phyloP scores from a whole-genome alignment of 2,329 filamentous ascomycete species.

The Fusarium oxysporum region DNA sequence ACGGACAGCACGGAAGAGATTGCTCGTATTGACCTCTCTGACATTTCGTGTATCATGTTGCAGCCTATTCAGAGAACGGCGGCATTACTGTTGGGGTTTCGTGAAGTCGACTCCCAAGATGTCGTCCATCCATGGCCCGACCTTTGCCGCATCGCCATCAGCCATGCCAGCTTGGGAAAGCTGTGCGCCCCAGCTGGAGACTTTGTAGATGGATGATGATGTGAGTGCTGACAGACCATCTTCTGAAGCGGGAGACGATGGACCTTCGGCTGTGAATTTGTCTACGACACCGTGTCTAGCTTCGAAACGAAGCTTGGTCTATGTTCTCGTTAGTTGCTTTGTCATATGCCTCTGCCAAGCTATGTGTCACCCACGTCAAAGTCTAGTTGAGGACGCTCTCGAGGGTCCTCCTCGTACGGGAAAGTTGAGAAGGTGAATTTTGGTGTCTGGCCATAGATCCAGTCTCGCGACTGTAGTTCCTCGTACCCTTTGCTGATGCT shows the following conservation, averaged over 20 bases:
- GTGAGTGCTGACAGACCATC: slow-evolving; percentile 27
- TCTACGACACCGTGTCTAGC: slow-evolving; percentile 54
- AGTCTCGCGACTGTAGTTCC: slow-evolving; percentile 68
- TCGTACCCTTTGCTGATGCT: slow-evolving; percentile 57
- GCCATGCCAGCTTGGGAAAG: slow-evolving; percentile 45
- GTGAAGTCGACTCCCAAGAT: slow-evolving; percentile 49
- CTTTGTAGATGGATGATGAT: slow-evolving; percentile 38
- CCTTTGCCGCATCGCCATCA: slow-evolving; percentile 32
- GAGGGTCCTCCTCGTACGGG: slow-evolving; percentile 68
- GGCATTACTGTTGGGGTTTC: slow-evolving; percentile 32
- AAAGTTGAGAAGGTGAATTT: slow-evolving; percentile 79
- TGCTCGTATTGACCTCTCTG: slow-evolving; percentile 24
- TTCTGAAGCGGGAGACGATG: slow-evolving; percentile 14
- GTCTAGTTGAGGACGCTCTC: slow-evolving; percentile 64
- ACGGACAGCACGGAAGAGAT: slow-evolving; percentile 7
- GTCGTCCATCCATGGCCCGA: slow-evolving; percentile 49
- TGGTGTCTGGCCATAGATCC: slow-evolving; percentile 89
- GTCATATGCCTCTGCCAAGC: background rate
- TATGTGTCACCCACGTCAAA: slow-evolving; percentile 53
- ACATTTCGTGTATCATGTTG: slow-evolving; percentile 27
- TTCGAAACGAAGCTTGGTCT: slow-evolving; percentile 52
- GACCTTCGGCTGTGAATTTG: slow-evolving; percentile 45
- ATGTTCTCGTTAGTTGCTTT: slow-evolving; percentile 7
- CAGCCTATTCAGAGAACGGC: slow-evolving; percentile 15
- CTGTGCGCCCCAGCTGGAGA: slow-evolving; percentile 44